Conservation (phyloP, 208 protist species). For the Wallacemonas collosoma region DNA sequence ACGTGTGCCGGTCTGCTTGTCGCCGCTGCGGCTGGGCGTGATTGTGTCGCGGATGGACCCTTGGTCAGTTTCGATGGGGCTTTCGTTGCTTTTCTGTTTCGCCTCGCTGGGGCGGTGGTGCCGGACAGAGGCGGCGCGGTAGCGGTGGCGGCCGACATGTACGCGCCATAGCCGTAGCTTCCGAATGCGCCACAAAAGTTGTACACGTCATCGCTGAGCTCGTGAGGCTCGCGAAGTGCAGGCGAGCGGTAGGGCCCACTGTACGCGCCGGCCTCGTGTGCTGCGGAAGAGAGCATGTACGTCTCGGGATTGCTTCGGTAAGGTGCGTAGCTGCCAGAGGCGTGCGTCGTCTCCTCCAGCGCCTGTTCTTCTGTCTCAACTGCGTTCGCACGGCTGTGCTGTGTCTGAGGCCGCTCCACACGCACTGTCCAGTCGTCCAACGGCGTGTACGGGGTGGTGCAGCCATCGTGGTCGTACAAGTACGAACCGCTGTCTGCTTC, state of each 20-base stretch:
- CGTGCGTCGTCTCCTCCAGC: neutral
- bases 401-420: neutral
- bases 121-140: neutral
- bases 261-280: neutral
- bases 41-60: too few species aligned
- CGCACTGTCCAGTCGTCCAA: conserved; percentile 2
- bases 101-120: neutral
- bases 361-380: neutral
- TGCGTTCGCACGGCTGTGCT: neutral
- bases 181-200: neutral
- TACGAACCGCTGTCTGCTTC: neutral
- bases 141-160: neutral
- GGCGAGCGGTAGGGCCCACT: conserved; percentile 12
- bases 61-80: too few species aligned
- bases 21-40: too few species aligned
- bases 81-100: neutral
- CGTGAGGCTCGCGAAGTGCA: neutral
- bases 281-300: neutral
- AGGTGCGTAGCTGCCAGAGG: neutral
- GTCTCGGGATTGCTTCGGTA: conserved; percentile 4
- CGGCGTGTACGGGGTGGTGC: neutral
- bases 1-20: too few species aligned
- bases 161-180: neutral
- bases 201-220: neutral
- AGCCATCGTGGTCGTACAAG: neutral